These are phyloP conservation scores for Debaryomyces psychrophilus DNA, from an alignment of 1,139 yeast species.

Conservation along the genomic window DNA sequence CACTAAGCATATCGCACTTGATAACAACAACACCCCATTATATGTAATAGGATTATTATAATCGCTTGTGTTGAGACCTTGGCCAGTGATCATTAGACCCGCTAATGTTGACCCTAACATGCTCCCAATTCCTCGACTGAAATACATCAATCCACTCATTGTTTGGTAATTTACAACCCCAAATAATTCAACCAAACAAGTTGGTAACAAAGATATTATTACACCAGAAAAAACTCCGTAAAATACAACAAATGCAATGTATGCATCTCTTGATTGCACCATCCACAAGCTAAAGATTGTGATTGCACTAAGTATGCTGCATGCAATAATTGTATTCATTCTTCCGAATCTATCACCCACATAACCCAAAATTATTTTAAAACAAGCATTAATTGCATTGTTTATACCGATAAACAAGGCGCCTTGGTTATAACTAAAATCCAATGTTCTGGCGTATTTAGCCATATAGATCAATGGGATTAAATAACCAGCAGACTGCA, in stretches of 20 bases:
- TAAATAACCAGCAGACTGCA: slow-evolving; percentile 46
- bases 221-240: slow-evolving; percentile 43
- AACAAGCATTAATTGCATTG: slow-evolving; percentile 40
- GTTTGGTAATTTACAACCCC: slow-evolving; percentile 36
- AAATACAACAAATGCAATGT: slow-evolving; percentile 39
- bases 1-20: slow-evolving; percentile 22
- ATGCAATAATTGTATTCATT: slow-evolving; percentile 36
- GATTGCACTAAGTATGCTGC: slow-evolving; percentile 34
- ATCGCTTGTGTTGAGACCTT: slow-evolving; percentile 21
- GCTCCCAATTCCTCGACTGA: slow-evolving; percentile 35
- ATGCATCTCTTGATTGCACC: slow-evolving; percentile 29
- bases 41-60: slow-evolving; percentile 29
- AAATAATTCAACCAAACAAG: slow-evolving; percentile 42
- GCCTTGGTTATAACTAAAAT: slow-evolving; percentile 36
- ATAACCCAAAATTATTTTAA: slow-evolving; percentile 40
- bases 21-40: slow-evolving; percentile 27
- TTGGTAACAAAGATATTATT: slow-evolving; percentile 41
- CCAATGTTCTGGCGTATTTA: slow-evolving; percentile 37
- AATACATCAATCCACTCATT: slow-evolving; percentile 31
- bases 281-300: slow-evolving; percentile 30
- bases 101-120: slow-evolving; percentile 39
- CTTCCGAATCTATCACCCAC: slow-evolving; percentile 41
- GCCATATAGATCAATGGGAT: slow-evolving; percentile 48
- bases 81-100: slow-evolving; percentile 27
- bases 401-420: slow-evolving; percentile 47